phyloP scores from a whole-genome alignment of 805 yeast genomes.

The Ogataea thermomethanolica region DNA sequence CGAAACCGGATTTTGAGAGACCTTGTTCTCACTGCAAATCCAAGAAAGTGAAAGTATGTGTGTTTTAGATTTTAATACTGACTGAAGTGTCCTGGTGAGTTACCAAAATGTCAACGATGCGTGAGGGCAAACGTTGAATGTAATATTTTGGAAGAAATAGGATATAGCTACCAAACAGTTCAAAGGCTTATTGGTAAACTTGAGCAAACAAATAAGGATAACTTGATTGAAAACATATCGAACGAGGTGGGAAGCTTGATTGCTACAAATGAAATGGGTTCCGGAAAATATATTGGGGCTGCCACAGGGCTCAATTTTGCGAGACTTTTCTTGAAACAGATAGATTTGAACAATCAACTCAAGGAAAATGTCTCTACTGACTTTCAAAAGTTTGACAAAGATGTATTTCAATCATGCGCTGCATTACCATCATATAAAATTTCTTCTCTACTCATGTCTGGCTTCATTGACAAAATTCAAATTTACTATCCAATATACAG shows the following conservation, averaged over 20 bases:
- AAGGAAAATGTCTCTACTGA: conserved; percentile 9
- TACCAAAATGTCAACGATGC: conserved; percentile 23
- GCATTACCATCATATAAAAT: conserved; percentile 19
- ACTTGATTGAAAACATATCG: conserved; percentile 23
- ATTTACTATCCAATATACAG: conserved; percentile 20
- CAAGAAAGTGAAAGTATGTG: conserved; percentile 26
- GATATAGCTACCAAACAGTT: conserved; percentile 24
- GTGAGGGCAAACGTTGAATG: conserved; percentile 17
- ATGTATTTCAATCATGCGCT: conserved; percentile 22
- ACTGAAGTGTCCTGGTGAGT: conserved; percentile 22
- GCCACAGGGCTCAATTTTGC: conserved; percentile 28
- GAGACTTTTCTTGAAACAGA: conserved; percentile 20
- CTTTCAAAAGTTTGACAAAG: conserved; percentile 18
- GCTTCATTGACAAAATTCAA: conserved; percentile 21
- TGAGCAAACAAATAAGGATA: conserved; percentile 12
- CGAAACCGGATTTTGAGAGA: conserved; percentile 18
- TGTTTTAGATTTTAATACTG: not conserved
- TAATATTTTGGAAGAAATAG: conserved; percentile 21
- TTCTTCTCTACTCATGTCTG: conserved; percentile 12
- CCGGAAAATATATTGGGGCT: conserved; percentile 27
- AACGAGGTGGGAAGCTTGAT: conserved; percentile 27
- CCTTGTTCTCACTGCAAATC: conserved; percentile 24
- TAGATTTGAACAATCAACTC: conserved; percentile 18
- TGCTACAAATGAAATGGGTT: conserved; percentile 11
- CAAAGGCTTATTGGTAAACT: conserved; percentile 13